Evolutionary conservation across 768 basidiomycete species (phyloP).

Genomic region (Ramaria sp.): DNA sequence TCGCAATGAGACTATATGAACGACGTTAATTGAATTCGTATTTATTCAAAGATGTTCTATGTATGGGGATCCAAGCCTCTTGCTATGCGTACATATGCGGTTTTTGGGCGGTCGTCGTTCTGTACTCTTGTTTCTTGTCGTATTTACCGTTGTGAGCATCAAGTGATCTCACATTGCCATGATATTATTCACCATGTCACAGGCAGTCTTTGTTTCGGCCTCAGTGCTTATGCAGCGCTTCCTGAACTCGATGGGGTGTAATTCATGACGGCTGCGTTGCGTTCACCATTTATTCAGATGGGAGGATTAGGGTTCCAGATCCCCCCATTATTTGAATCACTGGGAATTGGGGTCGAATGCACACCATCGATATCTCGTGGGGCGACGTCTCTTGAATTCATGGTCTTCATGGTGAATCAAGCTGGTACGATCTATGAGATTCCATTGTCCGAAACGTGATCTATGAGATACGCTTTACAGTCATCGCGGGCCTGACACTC

Average conservation of each 20-base stretch:
- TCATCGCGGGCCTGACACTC: not conserved
- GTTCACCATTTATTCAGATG: not conserved
- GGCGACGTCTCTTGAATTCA: not conserved
- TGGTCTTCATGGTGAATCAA: conserved; percentile 7
- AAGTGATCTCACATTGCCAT: too few relatives aligned
- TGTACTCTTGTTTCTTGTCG: conserved; percentile 2
- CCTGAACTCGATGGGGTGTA: not conserved
- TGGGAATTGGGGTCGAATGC: not conserved
- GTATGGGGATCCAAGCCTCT: conserved; percentile 5
- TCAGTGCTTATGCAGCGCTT: not conserved
- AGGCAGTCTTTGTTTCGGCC: not conserved
- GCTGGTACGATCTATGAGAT: not conserved
- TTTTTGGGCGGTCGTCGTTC: not conserved
- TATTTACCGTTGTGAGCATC: too few relatives aligned
- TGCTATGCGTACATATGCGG: conserved; percentile 3
- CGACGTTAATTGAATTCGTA: too few relatives aligned
- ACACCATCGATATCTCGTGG: not conserved
- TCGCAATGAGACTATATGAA: not conserved
- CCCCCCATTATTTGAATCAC: conserved; percentile 1
- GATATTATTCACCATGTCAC: too few relatives aligned
- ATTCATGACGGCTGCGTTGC: not conserved
- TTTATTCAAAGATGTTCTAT: not conserved
- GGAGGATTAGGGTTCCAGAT: not conserved
- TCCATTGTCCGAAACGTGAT: not conserved
- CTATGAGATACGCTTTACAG: not conserved